phyloP scores from a whole-genome alignment of 345 rosid genomes.

The Triadica sebifera region DNA sequence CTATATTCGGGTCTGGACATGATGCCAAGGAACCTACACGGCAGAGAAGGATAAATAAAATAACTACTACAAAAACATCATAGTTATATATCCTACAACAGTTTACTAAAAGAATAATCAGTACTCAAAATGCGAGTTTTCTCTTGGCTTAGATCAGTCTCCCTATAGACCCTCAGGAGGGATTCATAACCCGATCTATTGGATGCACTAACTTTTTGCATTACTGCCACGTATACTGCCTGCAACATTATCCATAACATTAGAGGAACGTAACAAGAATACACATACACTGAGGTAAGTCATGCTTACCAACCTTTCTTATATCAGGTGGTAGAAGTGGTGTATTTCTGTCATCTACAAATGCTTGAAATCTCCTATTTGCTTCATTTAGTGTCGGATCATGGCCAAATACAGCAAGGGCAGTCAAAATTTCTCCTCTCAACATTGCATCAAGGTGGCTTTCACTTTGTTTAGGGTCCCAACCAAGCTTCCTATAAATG shows the following conservation, averaged over 20 bases:
- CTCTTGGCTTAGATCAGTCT: slow-evolving; percentile 94
- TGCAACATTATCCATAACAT: slow-evolving; percentile 34
- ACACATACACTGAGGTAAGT: not conserved
- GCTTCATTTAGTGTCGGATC: slow-evolving; percentile 69
- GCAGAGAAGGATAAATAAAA: not conserved
- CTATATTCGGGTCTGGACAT: slow-evolving; percentile 58
- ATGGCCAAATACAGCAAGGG: slow-evolving; percentile 71
- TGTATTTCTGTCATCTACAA: slow-evolving; percentile 71
- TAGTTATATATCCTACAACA: slow-evolving; percentile 6
- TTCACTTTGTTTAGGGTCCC: slow-evolving; percentile 90
- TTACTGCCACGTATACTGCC: slow-evolving; percentile 89
- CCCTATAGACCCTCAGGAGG: slow-evolving; percentile 76
- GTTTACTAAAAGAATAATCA: not conserved
- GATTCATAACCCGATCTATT: slow-evolving; percentile 71
- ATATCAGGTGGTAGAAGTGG: slow-evolving; percentile 81
- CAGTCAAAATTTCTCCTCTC: slow-evolving; percentile 86
- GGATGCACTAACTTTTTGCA: slow-evolving; percentile 63
- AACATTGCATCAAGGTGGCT: slow-evolving; percentile 88
- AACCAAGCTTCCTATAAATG: slow-evolving; percentile 71
- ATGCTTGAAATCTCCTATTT: slow-evolving; percentile 63
- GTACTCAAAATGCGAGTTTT: slow-evolving; percentile 88
- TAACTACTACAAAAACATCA: slow-evolving; percentile 5
- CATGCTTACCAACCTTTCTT: slow-evolving; percentile 51
- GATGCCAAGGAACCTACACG: slow-evolving; percentile 68
- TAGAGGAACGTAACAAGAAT: not conserved